Conservation (phyloP, 495 filamentous ascomycete species). For the Penicillium pancosmium region DNA sequence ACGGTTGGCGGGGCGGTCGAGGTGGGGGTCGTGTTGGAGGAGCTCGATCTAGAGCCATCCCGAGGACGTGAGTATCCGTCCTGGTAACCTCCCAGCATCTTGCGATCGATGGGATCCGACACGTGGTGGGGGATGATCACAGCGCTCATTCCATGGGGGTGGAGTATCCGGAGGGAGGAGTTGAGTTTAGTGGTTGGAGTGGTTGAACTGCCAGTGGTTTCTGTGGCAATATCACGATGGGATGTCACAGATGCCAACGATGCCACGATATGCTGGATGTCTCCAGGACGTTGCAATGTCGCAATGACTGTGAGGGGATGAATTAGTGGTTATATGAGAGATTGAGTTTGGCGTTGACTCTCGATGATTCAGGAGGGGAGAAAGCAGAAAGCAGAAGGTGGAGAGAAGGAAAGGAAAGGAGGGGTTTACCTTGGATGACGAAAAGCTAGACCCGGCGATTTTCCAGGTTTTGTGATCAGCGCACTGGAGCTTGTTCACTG, state of each 20-base stretch:
- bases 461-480: constrained; percentile 6
- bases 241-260: neutral
- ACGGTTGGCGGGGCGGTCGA: constrained; percentile 46
- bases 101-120: constrained; percentile 45
- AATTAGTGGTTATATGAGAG: too few species aligned
- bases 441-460: constrained; percentile 12
- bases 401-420: constrained; percentile 9
- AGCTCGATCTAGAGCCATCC: constrained; percentile 39
- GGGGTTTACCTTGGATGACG: constrained; percentile 30
- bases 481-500: neutral
- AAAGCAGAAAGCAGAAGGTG: constrained; percentile 21
- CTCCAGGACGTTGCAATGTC: too few species aligned
- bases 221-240: neutral
- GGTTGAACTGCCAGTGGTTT: neutral
- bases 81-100: constrained; percentile 55
- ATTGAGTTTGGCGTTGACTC: too few species aligned
- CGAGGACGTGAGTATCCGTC: constrained; percentile 39
- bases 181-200: too few species aligned
- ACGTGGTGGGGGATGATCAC: constrained; percentile 46
- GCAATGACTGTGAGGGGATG: too few species aligned
- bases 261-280: neutral
- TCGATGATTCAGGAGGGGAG: neutral
- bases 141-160: constrained; percentile 36
- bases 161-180: neutral
- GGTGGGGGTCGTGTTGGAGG: constrained; percentile 43